A percentile compares a stretch with the other conserved stretches of the same genome.
phyloP scores from a whole-genome alignment of 2,329 filamentous ascomycete genomes.

The Paraphoma chrysanthemicola region DNA sequence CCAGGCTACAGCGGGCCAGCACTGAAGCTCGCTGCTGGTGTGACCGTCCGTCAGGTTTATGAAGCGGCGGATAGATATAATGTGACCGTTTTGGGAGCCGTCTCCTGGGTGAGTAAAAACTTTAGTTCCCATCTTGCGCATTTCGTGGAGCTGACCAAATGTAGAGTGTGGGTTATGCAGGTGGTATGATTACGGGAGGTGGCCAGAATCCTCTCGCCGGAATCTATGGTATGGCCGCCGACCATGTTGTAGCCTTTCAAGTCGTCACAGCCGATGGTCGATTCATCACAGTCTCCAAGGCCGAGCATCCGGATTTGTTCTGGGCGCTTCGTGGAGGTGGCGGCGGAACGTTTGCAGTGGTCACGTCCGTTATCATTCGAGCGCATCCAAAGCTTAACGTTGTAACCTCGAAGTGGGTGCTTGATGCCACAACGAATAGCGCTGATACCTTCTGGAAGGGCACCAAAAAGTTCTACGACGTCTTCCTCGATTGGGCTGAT shows the following conservation, averaged over 20 bases:
- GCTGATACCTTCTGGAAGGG: conserved; percentile 19
- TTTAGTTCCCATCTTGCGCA: too few relatives aligned
- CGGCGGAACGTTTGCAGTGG: conserved; percentile 19
- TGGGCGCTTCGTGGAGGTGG: conserved; percentile 20
- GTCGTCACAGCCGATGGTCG: conserved; percentile 33
- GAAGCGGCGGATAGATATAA: conserved; percentile 19
- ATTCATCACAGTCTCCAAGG: conserved; percentile 24
- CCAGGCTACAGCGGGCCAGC: conserved; percentile 26
- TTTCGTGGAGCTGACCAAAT: conserved; percentile 1
- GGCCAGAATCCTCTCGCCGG: conserved; percentile 27
- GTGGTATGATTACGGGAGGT: conserved; percentile 21
- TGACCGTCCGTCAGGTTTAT: conserved; percentile 26
- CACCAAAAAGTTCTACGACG: conserved; percentile 3
- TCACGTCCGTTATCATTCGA: conserved; percentile 18
- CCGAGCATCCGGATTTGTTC: conserved; percentile 12
- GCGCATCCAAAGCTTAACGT: conserved; percentile 21
- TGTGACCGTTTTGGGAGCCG: conserved; percentile 30
- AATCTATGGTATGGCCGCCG: conserved; percentile 29
- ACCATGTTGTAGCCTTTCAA: conserved; percentile 30
- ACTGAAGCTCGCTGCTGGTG: conserved; percentile 33
- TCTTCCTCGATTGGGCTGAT: conserved; percentile 6
- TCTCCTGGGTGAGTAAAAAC: conserved; percentile 31
- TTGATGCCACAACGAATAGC: conserved; percentile 6
- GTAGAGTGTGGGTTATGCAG: conserved; percentile 32
- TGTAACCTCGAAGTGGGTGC: conserved; percentile 9